These are phyloP conservation scores for Solanum chilense DNA, from an alignment of 257 asterid species.

Conservation along the genomic window DNA sequence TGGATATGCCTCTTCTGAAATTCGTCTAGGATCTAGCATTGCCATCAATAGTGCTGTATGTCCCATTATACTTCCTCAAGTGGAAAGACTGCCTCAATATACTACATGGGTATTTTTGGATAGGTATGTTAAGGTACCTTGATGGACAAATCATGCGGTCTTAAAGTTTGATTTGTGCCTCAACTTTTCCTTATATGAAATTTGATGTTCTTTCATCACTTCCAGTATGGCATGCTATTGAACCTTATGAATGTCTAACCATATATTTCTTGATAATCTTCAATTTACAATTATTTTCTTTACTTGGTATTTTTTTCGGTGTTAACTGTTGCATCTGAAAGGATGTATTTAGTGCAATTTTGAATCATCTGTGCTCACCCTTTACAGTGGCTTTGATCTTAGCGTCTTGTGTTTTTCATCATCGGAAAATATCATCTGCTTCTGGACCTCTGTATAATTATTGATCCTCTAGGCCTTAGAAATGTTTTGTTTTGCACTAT, in stretches of 20 bases:
- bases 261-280: neutral
- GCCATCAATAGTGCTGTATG: slow-evolving; percentile 82
- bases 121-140: slow-evolving; percentile 38
- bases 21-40: slow-evolving; percentile 84
- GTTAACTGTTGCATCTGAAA: neutral
- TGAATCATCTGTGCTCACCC: neutral
- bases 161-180: neutral
- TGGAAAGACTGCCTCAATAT: slow-evolving; percentile 57
- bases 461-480: neutral
- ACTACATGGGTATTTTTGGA: slow-evolving; percentile 86
- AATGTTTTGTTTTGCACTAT: neutral
- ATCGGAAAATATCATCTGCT: neutral
- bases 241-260: neutral
- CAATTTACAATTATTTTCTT: neutral
- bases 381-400: neutral
- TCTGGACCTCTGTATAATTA: neutral
- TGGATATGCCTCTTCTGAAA: slow-evolving; percentile 79
- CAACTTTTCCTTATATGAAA: neutral
- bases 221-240: neutral
- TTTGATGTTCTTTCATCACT: neutral
- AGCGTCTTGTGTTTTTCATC: neutral
- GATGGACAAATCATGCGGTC: neutral
- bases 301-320: neutral
- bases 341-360: neutral
- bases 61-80: slow-evolving; percentile 70